phyloP scores from a whole-genome alignment of 768 basidiomycete species.

The Mycena polygramma region DNA sequence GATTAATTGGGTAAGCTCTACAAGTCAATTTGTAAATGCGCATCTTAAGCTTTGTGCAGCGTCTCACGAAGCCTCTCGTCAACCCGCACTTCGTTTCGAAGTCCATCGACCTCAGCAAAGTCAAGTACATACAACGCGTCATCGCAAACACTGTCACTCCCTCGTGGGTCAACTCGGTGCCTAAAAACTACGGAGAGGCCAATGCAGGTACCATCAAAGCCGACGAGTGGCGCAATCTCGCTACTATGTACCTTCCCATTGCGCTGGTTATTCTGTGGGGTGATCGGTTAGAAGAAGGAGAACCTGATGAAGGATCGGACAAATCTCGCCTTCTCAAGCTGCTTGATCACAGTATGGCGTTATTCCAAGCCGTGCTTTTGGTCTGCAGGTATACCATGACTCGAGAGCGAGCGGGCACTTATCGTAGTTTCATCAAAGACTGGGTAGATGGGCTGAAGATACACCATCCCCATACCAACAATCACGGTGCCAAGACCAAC shows the following conservation, averaged over 20 bases:
- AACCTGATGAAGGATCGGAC: no score
- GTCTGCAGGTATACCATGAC: conserved; percentile 40
- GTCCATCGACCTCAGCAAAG: conserved; percentile 21
- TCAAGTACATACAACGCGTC: conserved; percentile 35
- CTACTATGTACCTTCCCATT: conserved; percentile 43
- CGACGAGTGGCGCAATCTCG: conserved; percentile 44
- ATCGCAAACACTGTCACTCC: conserved; percentile 29
- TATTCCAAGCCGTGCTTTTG: conserved; percentile 45
- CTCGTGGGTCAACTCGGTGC: conserved; percentile 35
- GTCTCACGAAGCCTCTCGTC: conserved; percentile 16
- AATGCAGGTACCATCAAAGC: conserved; percentile 47
- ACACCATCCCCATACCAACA: conserved; percentile 43
- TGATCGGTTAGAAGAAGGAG: conserved; percentile 19
- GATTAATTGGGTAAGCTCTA: conserved; percentile 33
- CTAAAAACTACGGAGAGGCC: conserved; percentile 39
- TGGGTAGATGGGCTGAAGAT: conserved; percentile 45
- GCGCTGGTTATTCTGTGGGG: conserved; percentile 44
- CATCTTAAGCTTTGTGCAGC: conserved; percentile 26
- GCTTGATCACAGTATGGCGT: conserved; percentile 46
- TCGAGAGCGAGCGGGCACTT: conserved; percentile 26
- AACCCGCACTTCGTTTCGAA: conserved; percentile 20
- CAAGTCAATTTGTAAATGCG: conserved; percentile 5
- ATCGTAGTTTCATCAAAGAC: conserved; percentile 33
- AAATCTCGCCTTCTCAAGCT: conserved; percentile 26
- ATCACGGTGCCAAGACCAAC: conserved; percentile 40